Percentiles rank a stretch among this genome's conserved stretches.
These are phyloP conservation scores for Metschnikowia similis DNA, from an alignment of 805 yeast species.

Conservation along the genomic window DNA sequence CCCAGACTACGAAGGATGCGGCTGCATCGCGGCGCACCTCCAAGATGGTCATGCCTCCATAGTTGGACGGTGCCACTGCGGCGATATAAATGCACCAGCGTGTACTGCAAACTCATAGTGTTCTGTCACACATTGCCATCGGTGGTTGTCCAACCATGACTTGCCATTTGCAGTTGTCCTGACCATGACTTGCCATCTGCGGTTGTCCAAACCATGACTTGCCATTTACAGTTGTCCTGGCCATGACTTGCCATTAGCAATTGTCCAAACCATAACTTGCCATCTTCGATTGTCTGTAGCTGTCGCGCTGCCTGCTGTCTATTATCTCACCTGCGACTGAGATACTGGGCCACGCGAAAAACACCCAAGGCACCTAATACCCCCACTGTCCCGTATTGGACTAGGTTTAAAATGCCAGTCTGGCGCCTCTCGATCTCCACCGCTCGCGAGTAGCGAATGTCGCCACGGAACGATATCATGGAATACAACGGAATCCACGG, in stretches of 20 bases:
- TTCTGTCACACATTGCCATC: too few species aligned
- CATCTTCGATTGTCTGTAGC: too few species aligned
- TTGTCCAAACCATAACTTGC: too few species aligned
- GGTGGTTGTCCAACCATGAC: too few species aligned
- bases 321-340: background rate
- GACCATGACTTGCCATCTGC: too few species aligned
- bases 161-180: too few species aligned
- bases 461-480: constrained; percentile 87
- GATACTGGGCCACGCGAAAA: constrained; percentile 11
- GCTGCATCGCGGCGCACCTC: constrained; percentile 1
- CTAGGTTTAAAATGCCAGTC: constrained; percentile 39
- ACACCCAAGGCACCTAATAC: constrained; percentile 10
- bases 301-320: too few species aligned
- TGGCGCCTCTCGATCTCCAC: constrained; percentile 54
- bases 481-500: constrained; percentile 84
- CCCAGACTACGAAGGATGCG: constrained; percentile 1
- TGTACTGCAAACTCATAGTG: background rate
- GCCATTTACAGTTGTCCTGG: too few species aligned
- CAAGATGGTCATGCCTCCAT: background rate
- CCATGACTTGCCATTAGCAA: too few species aligned
- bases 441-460: constrained; percentile 72
- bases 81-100: too few species aligned
- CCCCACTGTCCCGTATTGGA: constrained; percentile 20
- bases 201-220: too few species aligned
- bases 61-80: background rate